These are phyloP conservation scores for Yarrowia alimentaria DNA, from an alignment of 805 yeast species.

Conservation along the genomic window DNA sequence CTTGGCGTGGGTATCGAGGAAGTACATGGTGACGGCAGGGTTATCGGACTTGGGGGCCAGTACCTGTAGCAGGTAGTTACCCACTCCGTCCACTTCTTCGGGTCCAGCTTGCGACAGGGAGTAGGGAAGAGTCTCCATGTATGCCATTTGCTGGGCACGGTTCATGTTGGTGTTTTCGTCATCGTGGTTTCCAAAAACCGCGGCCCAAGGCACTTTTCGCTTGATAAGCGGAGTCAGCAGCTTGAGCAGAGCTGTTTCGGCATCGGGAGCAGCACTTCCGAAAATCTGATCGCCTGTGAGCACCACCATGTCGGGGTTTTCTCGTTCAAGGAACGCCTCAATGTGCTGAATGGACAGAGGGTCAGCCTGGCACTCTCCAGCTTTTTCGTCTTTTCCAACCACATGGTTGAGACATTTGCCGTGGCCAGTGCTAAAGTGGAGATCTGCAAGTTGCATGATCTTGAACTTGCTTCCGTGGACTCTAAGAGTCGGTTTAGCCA, in stretches of 20 bases:
- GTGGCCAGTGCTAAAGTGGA: constrained; percentile 82
- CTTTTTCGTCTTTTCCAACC: constrained; percentile 28
- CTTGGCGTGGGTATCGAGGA: constrained; percentile 81
- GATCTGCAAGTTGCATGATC: constrained; percentile 84
- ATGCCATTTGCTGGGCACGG: constrained; percentile 58
- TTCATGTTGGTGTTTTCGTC: constrained; percentile 68
- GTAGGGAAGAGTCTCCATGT: constrained; percentile 62
- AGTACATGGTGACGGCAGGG: constrained; percentile 60
- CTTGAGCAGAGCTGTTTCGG: constrained; percentile 78
- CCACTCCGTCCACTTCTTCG: constrained; percentile 68
- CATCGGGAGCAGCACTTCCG: constrained; percentile 77
- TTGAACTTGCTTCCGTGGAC: constrained; percentile 54
- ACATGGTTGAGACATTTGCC: constrained; percentile 71
- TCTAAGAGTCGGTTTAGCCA: constrained; percentile 40
- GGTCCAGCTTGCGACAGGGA: constrained; percentile 66
- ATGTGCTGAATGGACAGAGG: constrained; percentile 63
- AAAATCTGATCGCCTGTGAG: constrained; percentile 89
- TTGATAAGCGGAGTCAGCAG: constrained; percentile 66
- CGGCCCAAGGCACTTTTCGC: constrained; percentile 75
- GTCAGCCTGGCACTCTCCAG: constrained; percentile 67
- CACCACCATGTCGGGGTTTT: constrained; percentile 80
- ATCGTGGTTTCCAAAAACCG: constrained; percentile 91
- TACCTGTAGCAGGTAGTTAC: constrained; percentile 68
- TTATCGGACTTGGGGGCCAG: constrained; percentile 42
- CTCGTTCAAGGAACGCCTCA: constrained; percentile 61